These are phyloP conservation scores for Backusella liffmaniae DNA, from an alignment of 192 early-diverging fungal species.

Conservation along the genomic window DNA sequence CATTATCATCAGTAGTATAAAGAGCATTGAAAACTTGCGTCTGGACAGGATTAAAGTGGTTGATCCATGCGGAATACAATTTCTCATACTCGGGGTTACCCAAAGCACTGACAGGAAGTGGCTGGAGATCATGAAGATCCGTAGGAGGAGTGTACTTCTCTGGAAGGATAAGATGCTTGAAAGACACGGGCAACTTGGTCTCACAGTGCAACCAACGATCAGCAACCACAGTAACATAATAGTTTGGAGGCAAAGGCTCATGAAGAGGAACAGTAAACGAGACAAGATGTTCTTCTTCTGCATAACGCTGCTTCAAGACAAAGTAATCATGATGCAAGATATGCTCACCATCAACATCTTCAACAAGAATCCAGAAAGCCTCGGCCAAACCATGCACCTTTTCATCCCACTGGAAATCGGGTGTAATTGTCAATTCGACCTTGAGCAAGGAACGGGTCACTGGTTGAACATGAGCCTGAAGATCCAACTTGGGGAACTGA, in stretches of 20 bases:
- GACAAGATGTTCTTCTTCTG: conserved; percentile 78
- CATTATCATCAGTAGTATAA: conserved; percentile 86
- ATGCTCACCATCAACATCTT: conserved; percentile 90
- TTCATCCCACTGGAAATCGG: conserved; percentile 94
- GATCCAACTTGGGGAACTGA: conserved; percentile 90
- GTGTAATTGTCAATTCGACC: conserved; percentile 88
- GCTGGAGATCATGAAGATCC: conserved; percentile 91
- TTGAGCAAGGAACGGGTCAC: conserved; percentile 88
- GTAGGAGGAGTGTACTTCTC: conserved; percentile 94
- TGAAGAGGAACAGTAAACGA: conserved; percentile 89
- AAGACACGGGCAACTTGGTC: conserved; percentile 89
- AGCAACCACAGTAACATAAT: conserved; percentile 89
- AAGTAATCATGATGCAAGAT: conserved; percentile 92
- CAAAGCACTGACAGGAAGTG: conserved; percentile 77
- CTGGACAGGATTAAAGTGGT: conserved; percentile 92
- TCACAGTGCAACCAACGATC: conserved; percentile 96
- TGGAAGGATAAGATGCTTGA: conserved; percentile 90
- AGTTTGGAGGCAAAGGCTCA: conserved; percentile 95
- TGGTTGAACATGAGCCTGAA: conserved; percentile 89
- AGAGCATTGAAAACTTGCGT: conserved; percentile 92
- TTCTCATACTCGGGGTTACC: conserved; percentile 73
- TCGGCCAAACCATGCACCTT: conserved; percentile 84
- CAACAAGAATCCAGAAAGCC: conserved; percentile 91
- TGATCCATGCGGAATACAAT: conserved; percentile 57
- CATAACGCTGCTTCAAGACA: conserved; percentile 84